Conservation (phyloP, 1,139 yeast genomes). For the Tardiomyces digboiensis region DNA sequence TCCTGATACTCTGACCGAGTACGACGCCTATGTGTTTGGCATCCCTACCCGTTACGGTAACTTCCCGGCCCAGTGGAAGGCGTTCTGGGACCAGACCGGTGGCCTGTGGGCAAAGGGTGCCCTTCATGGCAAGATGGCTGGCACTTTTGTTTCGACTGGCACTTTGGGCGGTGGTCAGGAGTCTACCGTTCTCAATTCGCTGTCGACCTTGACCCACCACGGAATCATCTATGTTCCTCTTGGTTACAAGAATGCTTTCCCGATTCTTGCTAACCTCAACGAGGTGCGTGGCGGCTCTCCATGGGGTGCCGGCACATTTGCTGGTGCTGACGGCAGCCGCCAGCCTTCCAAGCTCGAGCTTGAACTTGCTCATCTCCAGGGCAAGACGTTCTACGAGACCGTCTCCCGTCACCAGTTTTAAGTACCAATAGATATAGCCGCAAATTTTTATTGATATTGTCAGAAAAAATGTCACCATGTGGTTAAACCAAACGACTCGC, state of each 20-base stretch:
- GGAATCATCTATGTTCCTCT: constrained; percentile 75
- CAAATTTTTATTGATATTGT: neutral
- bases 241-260: constrained; percentile 61
- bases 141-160: constrained; percentile 71
- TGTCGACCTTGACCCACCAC: constrained; percentile 67
- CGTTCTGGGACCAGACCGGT: constrained; percentile 79
- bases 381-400: constrained; percentile 48
- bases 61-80: constrained; percentile 71
- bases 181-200: constrained; percentile 51
- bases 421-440: neutral
- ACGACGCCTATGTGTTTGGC: constrained; percentile 75
- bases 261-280: constrained; percentile 45
- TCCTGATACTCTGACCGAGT: constrained; percentile 44
- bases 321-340: constrained; percentile 76
- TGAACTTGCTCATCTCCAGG: constrained; percentile 55
- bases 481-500: constrained; percentile 20
- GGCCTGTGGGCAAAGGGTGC: constrained; percentile 76
- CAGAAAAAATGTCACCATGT: constrained; percentile 11
- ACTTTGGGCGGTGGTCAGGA: constrained; percentile 85
- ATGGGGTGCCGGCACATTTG: constrained; percentile 84
- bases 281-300: constrained; percentile 81
- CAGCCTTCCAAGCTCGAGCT: constrained; percentile 57
- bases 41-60: constrained; percentile 79
- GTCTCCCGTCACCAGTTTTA: constrained; percentile 11
- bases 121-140: constrained; percentile 66